Evolutionary conservation across 352 stramenopile genomes (phyloP).

Genomic region (Phytophthora lateralis): DNA sequence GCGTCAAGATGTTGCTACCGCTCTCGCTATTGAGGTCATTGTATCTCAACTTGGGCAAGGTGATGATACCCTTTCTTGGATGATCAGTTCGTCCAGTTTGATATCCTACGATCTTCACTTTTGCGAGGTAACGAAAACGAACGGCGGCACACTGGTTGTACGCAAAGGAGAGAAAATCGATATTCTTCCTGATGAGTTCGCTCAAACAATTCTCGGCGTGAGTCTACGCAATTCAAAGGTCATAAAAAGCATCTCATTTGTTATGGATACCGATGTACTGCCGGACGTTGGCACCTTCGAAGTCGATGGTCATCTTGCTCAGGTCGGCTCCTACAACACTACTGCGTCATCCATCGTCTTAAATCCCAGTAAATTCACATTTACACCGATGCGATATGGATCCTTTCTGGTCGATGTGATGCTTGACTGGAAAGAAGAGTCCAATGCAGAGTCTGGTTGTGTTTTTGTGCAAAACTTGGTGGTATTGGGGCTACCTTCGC

Average conservation of each 20-base stretch:
- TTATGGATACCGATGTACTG: constrained; percentile 10
- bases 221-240: constrained; percentile 4
- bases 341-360: constrained; percentile 17
- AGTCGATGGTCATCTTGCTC: background rate
- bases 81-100: constrained; percentile 2
- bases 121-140: constrained; percentile 11
- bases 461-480: constrained; percentile 15
- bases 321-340: constrained; percentile 17
- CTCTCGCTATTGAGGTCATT: constrained; percentile 5
- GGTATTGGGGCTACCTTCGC: constrained; percentile 14
- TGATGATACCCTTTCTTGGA: constrained; percentile 4
- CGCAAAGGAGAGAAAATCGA: constrained; percentile 7
- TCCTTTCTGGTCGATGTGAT: constrained; percentile 25
- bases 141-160: constrained; percentile 6
- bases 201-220: constrained; percentile 5
- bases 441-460: constrained; percentile 12
- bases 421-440: constrained; percentile 15
- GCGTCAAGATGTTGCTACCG: background rate
- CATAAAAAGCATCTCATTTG: constrained; percentile 13
- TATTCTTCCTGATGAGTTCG: constrained; percentile 11
- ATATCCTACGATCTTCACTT: constrained; percentile 21
- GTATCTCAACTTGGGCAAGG: constrained; percentile 4
- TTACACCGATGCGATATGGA: constrained; percentile 8
- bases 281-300: constrained; percentile 3
- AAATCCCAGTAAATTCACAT: constrained; percentile 2